Conservation (phyloP, 2,329 filamentous ascomycete species). For the Fusarium sororula region DNA sequence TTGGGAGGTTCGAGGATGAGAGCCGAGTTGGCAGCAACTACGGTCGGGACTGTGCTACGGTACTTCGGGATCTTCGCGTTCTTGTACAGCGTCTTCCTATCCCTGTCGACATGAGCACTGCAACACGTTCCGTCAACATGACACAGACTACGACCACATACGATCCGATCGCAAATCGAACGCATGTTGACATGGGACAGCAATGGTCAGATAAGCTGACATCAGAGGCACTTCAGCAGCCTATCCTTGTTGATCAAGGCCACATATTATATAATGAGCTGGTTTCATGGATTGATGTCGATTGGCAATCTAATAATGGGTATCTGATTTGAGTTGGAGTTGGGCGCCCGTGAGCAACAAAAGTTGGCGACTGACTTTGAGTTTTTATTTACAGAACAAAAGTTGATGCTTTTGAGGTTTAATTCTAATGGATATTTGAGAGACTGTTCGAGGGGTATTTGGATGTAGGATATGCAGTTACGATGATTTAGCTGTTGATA, state of each 20-base stretch:
- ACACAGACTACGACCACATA: constrained; percentile 26
- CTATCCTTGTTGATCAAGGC: constrained; percentile 44
- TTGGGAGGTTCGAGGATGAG: constrained; percentile 53
- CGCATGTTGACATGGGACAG: constrained; percentile 34
- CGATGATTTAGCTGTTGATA: background rate
- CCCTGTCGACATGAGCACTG: constrained; percentile 20
- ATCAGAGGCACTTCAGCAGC: constrained; percentile 34
- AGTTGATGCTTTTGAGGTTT: background rate
- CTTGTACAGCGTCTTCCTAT: constrained; percentile 49
- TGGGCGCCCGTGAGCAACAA: background rate
- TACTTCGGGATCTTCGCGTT: constrained; percentile 50
- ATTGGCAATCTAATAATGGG: constrained; percentile 46
- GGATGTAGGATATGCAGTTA: background rate
- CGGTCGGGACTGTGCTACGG: constrained; percentile 49
- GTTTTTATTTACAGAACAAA: background rate
- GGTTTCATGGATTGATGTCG: constrained; percentile 50
- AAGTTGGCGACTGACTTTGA: background rate
- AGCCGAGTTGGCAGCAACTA: constrained; percentile 51
- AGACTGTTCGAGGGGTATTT: background rate
- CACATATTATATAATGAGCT: constrained; percentile 49
- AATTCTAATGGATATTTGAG: background rate
- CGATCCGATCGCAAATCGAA: constrained; percentile 28
- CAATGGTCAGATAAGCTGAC: constrained; percentile 33
- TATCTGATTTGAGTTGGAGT: constrained; percentile 35
- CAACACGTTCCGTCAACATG: background rate